Evolutionary conservation across 768 basidiomycete species (phyloP), one percentile per base, ranked within the genome.

Genomic region (Suillus spraguei): DNA sequence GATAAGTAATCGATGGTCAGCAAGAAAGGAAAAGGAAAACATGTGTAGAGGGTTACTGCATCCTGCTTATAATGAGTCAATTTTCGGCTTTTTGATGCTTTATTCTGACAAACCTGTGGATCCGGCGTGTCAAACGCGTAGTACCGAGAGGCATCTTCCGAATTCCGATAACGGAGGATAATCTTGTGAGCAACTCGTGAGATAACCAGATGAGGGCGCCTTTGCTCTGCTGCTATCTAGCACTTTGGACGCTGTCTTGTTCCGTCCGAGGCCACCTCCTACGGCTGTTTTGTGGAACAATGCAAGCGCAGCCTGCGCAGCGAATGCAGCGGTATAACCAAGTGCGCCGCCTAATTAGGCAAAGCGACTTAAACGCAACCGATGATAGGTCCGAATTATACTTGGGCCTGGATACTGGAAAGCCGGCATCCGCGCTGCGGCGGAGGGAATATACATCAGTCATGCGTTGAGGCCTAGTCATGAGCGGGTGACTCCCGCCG

Each of bases 401-500:
- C 28, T 11, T n/a, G 32, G 14, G 8, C 52, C 33, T 33, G 8
- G 33, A 20, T 42, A 9, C 42, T 20, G 8, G 36, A 20, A 17
- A 22, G 22, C 54, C 22, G 36, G 39, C 28, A 41, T 41, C 11
- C 3, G 17, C 38, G 33, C 33, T 53, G 33, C 33, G 20, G 33
- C 10, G 32, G 33, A 35, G 63, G 62, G 68, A 67, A 66, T 68
- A 72, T 69, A 64, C 5, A 50, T 50, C 49, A 50, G 24, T 28
- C 28, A 28, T 28, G 28, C 2, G 28, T 28, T 4, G 28, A 28
- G 28, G n/a, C 4, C 28, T 28, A 28, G 28, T 28, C 28, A 52
- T 9, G 52, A 53, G 52, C 52, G 52, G 52, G 52, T 53, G 52
- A 53, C n/a, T 63, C 55, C 71, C 58, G 39, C 61, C 61, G 28